Percentiles rank a stretch among this genome's conserved stretches.
These are phyloP conservation scores for Plasmodium ovale DNA, from an alignment of 169 alveolate species.

Conservation along the genomic window DNA sequence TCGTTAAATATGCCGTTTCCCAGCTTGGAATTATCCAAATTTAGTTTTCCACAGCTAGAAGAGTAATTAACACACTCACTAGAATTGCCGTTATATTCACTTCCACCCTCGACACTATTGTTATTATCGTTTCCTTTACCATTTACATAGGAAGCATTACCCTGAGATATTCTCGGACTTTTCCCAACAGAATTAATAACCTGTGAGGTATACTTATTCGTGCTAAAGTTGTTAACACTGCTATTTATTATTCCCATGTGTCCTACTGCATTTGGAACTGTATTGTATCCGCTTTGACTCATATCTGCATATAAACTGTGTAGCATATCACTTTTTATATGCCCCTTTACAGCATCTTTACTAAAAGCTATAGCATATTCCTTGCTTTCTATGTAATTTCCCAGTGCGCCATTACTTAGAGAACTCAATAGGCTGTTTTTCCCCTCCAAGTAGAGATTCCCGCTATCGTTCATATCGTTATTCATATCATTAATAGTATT, in stretches of 20 bases:
- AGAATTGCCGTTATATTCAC: background rate
- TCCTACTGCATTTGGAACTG: background rate
- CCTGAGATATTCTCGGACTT: background rate
- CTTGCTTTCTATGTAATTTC: conserved; percentile 12
- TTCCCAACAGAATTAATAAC: background rate
- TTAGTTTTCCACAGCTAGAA: conserved; percentile 7
- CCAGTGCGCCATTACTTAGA: conserved; percentile 5
- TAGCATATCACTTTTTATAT: conserved; percentile 52
- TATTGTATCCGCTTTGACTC: conserved; percentile 57
- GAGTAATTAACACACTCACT: background rate
- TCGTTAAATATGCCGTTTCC: conserved; percentile 20
- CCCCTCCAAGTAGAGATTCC: conserved; percentile 13
- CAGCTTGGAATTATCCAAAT: conserved; percentile 12
- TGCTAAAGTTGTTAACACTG: background rate
- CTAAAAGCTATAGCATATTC: conserved; percentile 40
- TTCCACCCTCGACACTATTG: background rate
- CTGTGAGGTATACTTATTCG: conserved; percentile 6
- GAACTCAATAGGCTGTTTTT: conserved; percentile 3
- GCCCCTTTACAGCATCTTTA: conserved; percentile 36
- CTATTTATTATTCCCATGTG: too few relatives aligned
- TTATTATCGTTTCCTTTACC: conserved; percentile 4
- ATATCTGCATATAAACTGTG: conserved; percentile 39
- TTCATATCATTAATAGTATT: background rate
- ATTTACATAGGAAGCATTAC: conserved; percentile 4
- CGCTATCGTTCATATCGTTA: background rate